A percentile compares a stretch with the other conserved stretches of the same genome.
These are phyloP conservation scores for Speleostelium caveatum DNA, from an alignment of 78 protist species.

Conservation along the genomic window DNA sequence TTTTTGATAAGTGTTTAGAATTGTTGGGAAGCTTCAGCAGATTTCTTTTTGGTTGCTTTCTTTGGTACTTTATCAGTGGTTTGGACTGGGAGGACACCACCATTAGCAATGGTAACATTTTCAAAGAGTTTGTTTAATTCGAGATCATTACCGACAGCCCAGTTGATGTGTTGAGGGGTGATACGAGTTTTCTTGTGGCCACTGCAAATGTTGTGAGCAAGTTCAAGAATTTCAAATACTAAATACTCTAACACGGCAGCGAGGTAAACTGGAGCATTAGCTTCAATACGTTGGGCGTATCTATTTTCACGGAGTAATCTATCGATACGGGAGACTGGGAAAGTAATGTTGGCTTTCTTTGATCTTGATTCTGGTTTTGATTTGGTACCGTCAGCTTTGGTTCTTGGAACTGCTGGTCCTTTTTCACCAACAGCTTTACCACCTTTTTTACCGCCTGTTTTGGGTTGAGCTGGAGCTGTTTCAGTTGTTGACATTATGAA, in stretches of 20 bases:
- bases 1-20: constrained; percentile 8
- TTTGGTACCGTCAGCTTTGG: not conserved
- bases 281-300: constrained; percentile 85
- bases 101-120: constrained; percentile 94
- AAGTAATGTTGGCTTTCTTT: constrained; percentile 88
- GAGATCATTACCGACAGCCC: constrained; percentile 96
- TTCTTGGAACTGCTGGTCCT: not conserved
- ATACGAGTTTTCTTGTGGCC: constrained; percentile 94
- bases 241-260: constrained; percentile 99
- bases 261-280: constrained; percentile 93
- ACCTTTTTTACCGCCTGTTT: not conserved
- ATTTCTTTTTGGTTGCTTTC: not conserved
- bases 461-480: not conserved
- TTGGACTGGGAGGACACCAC: constrained; percentile 98
- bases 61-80: constrained; percentile 19
- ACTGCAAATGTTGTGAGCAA: constrained; percentile 97
- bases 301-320: constrained; percentile 86
- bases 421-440: not conserved
- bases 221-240: constrained; percentile 97
- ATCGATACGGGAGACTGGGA: constrained; percentile 96
- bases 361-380: constrained; percentile 61
- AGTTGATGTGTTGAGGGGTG: constrained; percentile 97
- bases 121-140: constrained; percentile 95
- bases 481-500: not conserved
- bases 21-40: constrained; percentile 51